Conservation (phyloP, 2,329 filamentous ascomycete genomes). For the Arthrobotrys sinensis region DNA sequence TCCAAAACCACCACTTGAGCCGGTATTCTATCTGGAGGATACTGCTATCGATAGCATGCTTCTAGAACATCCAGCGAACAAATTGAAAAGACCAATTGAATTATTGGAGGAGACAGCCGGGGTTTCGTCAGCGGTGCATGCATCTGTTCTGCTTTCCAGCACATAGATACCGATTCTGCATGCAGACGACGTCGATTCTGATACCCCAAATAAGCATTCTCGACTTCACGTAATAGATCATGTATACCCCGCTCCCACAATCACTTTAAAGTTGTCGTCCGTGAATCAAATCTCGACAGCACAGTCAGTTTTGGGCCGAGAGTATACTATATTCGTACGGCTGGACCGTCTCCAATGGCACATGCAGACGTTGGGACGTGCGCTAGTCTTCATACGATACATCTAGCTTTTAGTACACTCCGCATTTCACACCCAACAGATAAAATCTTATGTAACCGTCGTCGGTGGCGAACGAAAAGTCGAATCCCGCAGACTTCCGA, state of each 20-base stretch:
- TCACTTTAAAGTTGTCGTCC: not conserved
- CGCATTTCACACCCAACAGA: constrained; percentile 15
- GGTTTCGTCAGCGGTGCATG: constrained; percentile 34
- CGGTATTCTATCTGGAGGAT: not conserved
- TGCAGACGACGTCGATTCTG: constrained; percentile 1
- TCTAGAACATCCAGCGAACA: constrained; percentile 16
- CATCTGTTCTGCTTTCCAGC: constrained; percentile 29
- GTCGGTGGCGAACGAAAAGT: constrained; percentile 7
- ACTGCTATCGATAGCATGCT: constrained; percentile 1
- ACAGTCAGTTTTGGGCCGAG: not conserved
- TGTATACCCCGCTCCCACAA: constrained; percentile 20
- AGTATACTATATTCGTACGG: not conserved
- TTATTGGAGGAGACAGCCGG: not conserved
- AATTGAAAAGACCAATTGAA: not conserved
- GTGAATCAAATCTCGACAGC: constrained; percentile 23
- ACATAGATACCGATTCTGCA: constrained; percentile 1
- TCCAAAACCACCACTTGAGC: not conserved
- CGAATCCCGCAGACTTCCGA: constrained; percentile 28
- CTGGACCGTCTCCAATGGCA: not conserved
- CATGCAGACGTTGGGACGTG: constrained; percentile 16
- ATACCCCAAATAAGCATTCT: not conserved
- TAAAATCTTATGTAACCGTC: not conserved
- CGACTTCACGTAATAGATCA: not conserved
- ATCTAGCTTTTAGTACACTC: not conserved
- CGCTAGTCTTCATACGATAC: constrained; percentile 13